Evolutionary conservation across 441 rosid species (phyloP).

Genomic region (Erysimum pusillum): DNA sequence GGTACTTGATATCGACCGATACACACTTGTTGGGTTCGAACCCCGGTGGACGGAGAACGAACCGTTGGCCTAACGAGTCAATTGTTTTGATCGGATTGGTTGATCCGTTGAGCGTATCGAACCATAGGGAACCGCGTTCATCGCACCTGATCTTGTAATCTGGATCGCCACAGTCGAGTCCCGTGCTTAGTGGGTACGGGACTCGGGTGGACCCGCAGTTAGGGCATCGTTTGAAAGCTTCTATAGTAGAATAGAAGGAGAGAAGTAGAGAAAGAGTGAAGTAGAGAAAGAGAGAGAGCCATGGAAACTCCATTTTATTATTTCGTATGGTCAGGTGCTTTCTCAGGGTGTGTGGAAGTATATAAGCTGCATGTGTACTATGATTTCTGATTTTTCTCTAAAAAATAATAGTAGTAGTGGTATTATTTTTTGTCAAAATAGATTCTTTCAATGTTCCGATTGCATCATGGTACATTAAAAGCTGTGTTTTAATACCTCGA

Average conservation of each 20-base stretch:
- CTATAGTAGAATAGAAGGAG: neutral
- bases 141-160: slow-evolving; percentile 52
- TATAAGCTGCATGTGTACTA: slow-evolving; percentile 25
- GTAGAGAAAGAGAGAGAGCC: slow-evolving; percentile 14
- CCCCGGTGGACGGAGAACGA: slow-evolving; percentile 46
- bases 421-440: slow-evolving; percentile 15
- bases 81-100: slow-evolving; percentile 49
- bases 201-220: slow-evolving; percentile 52
- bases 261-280: slow-evolving; percentile 27
- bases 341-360: slow-evolving; percentile 11
- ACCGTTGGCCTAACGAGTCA: slow-evolving; percentile 47
- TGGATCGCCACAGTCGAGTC: slow-evolving; percentile 50
- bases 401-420: neutral
- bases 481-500: slow-evolving; percentile 30
- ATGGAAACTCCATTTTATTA: slow-evolving; percentile 33
- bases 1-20: slow-evolving; percentile 41
- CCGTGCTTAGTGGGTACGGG: slow-evolving; percentile 53
- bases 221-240: slow-evolving; percentile 44
- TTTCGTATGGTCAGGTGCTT: slow-evolving; percentile 14
- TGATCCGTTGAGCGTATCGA: slow-evolving; percentile 47
- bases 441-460: slow-evolving; percentile 27
- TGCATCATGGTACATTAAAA: slow-evolving; percentile 46
- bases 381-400: neutral
- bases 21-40: slow-evolving; percentile 45
- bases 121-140: slow-evolving; percentile 37